Base-by-base conservation (phyloP, 345 rosid genomes). In the Arabidopsis suecica region DNA sequence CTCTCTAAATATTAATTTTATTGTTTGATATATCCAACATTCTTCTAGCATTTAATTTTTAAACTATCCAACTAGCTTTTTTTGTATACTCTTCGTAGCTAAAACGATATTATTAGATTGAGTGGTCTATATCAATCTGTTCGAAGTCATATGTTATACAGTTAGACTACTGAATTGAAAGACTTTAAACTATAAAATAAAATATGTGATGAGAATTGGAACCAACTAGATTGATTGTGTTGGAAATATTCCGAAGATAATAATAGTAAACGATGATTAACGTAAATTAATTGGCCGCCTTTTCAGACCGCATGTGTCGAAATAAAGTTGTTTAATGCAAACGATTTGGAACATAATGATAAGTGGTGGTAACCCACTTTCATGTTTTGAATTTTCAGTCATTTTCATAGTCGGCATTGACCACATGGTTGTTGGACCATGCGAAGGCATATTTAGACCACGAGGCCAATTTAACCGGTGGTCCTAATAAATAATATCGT, bases 211-310 rank as follows among this genome's bases (percentile, higher is more conserved):
- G 32, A 41, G 54, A 56, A 16, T 23, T 30, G 8, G 28, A 58
- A 34, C 16, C 38, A 40, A 23, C 1, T 54, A 40, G 11, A 54
- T 51, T 37, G 36, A 25, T 30, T 69, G 53, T 44, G 9, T 10
- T 47, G 7, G 20, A 59, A 47, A 37, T 71, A 60, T 38, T 71
- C 2, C 7, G 12, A 23, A 6, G 8, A 62, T 49, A 61, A 23
- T 28, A 55, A 44, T 23, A 65, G 30, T 45, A 74, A 74, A 58
- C 66, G 61, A 40, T 6, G 61, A 40, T 6, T 13, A 18, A 38
- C 30, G 32, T 44, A 50, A 28, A 28, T 28, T 28, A 28, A 68
- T 33, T 20, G 72, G 79, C 79, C 79, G 79, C 79, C 74, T 11
- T 59, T 68, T 68, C 69, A 32, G 42, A 41, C 14, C 47, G 44